Evolutionary conservation across 495 filamentous ascomycete genomes (phyloP), one percentile per base, ranked within the genome.

Genomic region (Cercophora scortea): DNA sequence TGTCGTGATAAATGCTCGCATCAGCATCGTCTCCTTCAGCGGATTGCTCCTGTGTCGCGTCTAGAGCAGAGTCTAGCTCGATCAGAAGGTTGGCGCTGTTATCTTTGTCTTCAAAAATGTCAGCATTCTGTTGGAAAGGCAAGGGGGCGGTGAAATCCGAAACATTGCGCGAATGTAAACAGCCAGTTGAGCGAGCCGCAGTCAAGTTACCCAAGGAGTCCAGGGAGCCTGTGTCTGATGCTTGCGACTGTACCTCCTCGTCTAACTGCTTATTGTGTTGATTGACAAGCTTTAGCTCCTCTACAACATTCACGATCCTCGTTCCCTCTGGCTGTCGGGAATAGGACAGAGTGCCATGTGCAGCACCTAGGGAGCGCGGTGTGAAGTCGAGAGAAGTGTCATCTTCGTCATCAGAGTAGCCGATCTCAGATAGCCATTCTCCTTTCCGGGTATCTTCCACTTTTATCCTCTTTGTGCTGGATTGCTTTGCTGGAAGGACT

Each of bases 391-490:
- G 38, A 40, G n/a, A 40, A 15, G 38, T 32, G 15, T 53, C 42
- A 35, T 45, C 15, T n/a, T 59, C 56, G 33, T 60, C 54, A 45
- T 60, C 57, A 5, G 53, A 53, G 49, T 60, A 57, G 16, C 54
- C 53, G 40, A 56, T 25, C 25, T 25, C 25, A 5, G 25, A 25
- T 5, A 25, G 25, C 25, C 2, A 25, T 5, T 25, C 25, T 25
- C 5, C 25, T 25, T 25, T 25, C 25, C 36, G 25, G 25, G 7
- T 32, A 33, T 45, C 38, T 15, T 42, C 39, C 18, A 7, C 8
- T 19, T 42, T 42, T 7, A 15, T 3, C 7, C 41, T 56, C 39
- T 50, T 50, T 11, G 32, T 7, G 3, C 49, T 32, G 5, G 17
- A 1, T 6, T 48, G 25, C 7, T 38, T 11, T 8, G 32, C 34